Evolutionary conservation across 2,329 filamentous ascomycete species (phyloP), one percentile per base, ranked within the genome.

Genomic region (Arachnomyces sp.): DNA sequence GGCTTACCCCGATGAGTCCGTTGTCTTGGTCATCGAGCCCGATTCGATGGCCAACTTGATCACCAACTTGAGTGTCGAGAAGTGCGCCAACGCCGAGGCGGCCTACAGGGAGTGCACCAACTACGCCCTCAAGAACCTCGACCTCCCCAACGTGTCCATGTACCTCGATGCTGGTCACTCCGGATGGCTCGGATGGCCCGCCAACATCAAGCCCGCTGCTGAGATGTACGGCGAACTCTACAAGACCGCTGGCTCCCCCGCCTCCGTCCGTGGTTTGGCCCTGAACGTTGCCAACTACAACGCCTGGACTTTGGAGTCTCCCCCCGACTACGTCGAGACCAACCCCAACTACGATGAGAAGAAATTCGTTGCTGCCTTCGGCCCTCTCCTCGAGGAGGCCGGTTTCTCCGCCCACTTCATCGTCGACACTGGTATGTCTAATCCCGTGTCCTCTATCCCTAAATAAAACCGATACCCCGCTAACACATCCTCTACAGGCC

Each of bases 141-240:
- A 79, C 59, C 64, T 80, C 20, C 62, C 69, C 44, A 81, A 81
- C 54, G 77, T 81, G 17, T 64, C 73, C 46, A 76, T 77, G 73
- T 81, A 81, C 56, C 56, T 81, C 14, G 77, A 81, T 49, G 77
- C 74, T 7, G 77, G 75, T 43, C 77, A 81, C 56, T 76, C 72
- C 17, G 76, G 77, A 44, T 81, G 77, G 77, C 67, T 81, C 32
- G 77, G 77, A 51, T 81, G 76, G 76, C 56, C 70, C 13, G 76
- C 73, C 44, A 81, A 81, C 60, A 68, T 77, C 34, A 48, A 49
- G 4, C 72, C 72, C 4, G 68, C 71, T 2, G 72, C 72, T 7
- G 50, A 64, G 29, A 58, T 74, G 12, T 74, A 66, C 51, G 68
- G 60, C 2, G 33, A 61, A 16, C 55, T 76, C 1, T 75, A 71